phyloP scores from a whole-genome alignment of 2,329 filamentous ascomycete species.

The Fusarium phyllophilum region DNA sequence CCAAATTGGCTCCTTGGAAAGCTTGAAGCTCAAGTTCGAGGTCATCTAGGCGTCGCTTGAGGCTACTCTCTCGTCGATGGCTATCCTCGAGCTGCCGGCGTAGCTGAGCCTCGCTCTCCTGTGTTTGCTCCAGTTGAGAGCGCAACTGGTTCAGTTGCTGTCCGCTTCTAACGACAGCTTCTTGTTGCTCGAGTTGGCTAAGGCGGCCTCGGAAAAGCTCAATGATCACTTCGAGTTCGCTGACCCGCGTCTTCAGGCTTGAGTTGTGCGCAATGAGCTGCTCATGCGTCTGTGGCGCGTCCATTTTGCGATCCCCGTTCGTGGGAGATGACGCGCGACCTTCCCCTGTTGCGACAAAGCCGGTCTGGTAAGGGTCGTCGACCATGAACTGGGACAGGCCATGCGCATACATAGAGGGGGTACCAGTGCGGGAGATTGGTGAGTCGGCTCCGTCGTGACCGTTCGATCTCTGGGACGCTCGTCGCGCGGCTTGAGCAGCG shows the following conservation, averaged over 20 bases:
- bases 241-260: conserved; percentile 92
- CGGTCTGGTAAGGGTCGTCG: conserved; percentile 72
- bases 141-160: conserved; percentile 68
- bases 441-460: conserved; percentile 81
- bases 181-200: conserved; percentile 81
- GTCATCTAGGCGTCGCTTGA: conserved; percentile 85
- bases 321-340: conserved; percentile 61
- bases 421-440: conserved; percentile 81
- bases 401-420: conserved; percentile 78
- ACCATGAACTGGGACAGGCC: conserved; percentile 84
- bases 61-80: conserved; percentile 79
- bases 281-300: conserved; percentile 81
- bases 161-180: conserved; percentile 72
- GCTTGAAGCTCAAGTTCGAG: conserved; percentile 69
- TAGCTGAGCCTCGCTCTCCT: conserved; percentile 57
- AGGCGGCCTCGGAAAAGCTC: conserved; percentile 81
- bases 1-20: conserved; percentile 26
- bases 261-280: conserved; percentile 83
- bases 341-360: conserved; percentile 61
- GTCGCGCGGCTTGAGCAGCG: conserved; percentile 61
- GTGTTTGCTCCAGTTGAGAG: conserved; percentile 62
- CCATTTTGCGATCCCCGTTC: conserved; percentile 71
- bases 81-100: conserved; percentile 77
- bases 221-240: conserved; percentile 95
- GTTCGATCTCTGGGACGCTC: conserved; percentile 78